Evolutionary conservation across 495 filamentous ascomycete species (phyloP).

Genomic region (Schizothecium vesticola): DNA sequence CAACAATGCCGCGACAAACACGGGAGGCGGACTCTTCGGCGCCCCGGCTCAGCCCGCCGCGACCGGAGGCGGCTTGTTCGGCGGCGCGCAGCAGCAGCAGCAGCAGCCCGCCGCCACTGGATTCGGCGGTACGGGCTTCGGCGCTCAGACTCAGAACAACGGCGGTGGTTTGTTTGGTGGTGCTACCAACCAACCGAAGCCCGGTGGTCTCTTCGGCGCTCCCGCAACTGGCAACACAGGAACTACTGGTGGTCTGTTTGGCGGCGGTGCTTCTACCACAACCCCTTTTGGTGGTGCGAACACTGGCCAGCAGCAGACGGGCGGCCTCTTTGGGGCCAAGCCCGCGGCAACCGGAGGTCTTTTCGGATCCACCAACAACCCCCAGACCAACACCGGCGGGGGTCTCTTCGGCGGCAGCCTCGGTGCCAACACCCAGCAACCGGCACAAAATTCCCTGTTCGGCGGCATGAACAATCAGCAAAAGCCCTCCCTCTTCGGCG

Average conservation of each 20-base stretch:
- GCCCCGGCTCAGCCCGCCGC: conserved; percentile 23
- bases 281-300: conserved; percentile 16
- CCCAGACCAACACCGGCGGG: conserved; percentile 26
- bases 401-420: conserved; percentile 49
- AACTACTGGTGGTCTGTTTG: conserved; percentile 43
- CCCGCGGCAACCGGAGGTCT: conserved; percentile 43
- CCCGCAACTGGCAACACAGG: conserved; percentile 24
- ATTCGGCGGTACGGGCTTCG: conserved; percentile 23
- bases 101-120: conserved; percentile 17
- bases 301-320: conserved; percentile 33
- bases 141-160: conserved; percentile 29
- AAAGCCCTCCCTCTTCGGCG: conserved; percentile 44
- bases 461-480: conserved; percentile 36
- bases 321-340: conserved; percentile 58
- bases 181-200: conserved; percentile 37
- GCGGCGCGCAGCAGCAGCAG: conserved; percentile 30
- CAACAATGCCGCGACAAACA: conserved; percentile 31
- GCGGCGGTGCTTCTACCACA: conserved; percentile 18
- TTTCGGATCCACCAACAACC: conserved; percentile 38
- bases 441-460: conserved; percentile 41
- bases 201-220: conserved; percentile 48
- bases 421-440: conserved; percentile 52
- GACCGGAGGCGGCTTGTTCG: conserved; percentile 46
- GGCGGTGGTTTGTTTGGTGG: conserved; percentile 57
- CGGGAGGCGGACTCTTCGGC: conserved; percentile 60